These are phyloP conservation scores for Salvia miltiorrhiza DNA, from an alignment of 257 asterid species.

Conservation along the genomic window DNA sequence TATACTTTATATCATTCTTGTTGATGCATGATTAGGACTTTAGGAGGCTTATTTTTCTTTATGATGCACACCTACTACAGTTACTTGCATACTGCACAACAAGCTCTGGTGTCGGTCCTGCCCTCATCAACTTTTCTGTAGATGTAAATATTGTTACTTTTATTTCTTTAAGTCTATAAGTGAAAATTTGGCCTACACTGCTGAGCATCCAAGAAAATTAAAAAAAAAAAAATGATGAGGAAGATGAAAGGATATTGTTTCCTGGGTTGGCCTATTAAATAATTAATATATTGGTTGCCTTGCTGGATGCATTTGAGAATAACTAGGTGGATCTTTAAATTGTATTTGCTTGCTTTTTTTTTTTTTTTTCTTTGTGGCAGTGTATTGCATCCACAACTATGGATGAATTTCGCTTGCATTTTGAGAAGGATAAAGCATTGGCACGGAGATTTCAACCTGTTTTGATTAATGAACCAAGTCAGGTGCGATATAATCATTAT, in stretches of 20 bases:
- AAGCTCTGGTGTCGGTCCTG: slow-evolving; percentile 9
- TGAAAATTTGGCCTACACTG: neutral
- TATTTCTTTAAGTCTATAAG: neutral
- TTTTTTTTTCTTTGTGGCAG: slow-evolving; percentile 38
- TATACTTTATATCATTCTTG: slow-evolving; percentile 11
- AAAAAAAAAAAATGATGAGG: neutral
- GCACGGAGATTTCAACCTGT: slow-evolving; percentile 97
- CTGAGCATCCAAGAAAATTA: neutral
- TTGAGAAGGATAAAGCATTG: slow-evolving; percentile 92
- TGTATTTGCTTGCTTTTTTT: slow-evolving; percentile 18
- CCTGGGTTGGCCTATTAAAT: slow-evolving; percentile 12
- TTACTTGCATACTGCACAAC: slow-evolving; percentile 17
- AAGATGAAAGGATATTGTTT: neutral
- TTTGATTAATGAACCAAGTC: slow-evolving; percentile 71
- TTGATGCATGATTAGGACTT: slow-evolving; percentile 17
- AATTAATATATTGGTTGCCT: neutral
- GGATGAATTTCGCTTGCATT: slow-evolving; percentile 83
- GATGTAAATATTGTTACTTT: slow-evolving; percentile 5
- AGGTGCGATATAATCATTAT: slow-evolving; percentile 48
- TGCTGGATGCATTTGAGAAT: slow-evolving; percentile 19
- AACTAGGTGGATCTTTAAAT: slow-evolving; percentile 12
- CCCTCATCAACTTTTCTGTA: neutral
- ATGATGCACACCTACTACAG: neutral
- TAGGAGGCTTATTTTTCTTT: slow-evolving; percentile 2
- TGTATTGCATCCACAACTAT: slow-evolving; percentile 95